These are phyloP conservation scores for Pichia paraexigua DNA, from an alignment of 805 yeast genomes.

Conservation along the genomic window DNA sequence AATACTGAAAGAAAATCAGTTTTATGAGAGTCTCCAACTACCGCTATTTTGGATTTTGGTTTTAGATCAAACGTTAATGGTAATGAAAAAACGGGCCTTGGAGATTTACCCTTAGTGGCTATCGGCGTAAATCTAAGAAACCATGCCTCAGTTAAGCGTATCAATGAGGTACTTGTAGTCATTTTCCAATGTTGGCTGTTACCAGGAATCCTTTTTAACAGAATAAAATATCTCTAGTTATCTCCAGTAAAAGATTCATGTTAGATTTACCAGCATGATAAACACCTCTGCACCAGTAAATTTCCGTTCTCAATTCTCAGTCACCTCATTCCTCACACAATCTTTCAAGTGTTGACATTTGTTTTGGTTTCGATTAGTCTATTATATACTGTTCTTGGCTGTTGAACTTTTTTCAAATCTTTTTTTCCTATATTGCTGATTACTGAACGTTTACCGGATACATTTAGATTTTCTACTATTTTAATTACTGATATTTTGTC, in stretches of 20 bases:
- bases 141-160: conserved; percentile 6
- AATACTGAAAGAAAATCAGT: conserved; percentile 45
- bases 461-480: neutral
- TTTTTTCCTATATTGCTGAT: neutral
- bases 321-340: neutral
- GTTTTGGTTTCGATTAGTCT: neutral
- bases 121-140: conserved; percentile 6
- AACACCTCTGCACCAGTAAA: neutral
- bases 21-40: conserved; percentile 45
- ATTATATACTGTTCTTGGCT: neutral
- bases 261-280: neutral
- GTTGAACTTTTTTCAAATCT: neutral
- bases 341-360: neutral
- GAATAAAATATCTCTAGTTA: neutral
- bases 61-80: conserved; percentile 36
- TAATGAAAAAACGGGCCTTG: conserved; percentile 26
- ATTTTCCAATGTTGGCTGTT: neutral
- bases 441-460: neutral
- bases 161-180: neutral
- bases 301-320: too few relatives aligned
- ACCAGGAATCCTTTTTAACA: too few relatives aligned
- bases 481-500: neutral
- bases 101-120: neutral
- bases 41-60: conserved; percentile 41
- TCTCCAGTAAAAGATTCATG: neutral